Conservation (phyloP, 805 yeast genomes). For the Wickerhamiella dianesei region DNA sequence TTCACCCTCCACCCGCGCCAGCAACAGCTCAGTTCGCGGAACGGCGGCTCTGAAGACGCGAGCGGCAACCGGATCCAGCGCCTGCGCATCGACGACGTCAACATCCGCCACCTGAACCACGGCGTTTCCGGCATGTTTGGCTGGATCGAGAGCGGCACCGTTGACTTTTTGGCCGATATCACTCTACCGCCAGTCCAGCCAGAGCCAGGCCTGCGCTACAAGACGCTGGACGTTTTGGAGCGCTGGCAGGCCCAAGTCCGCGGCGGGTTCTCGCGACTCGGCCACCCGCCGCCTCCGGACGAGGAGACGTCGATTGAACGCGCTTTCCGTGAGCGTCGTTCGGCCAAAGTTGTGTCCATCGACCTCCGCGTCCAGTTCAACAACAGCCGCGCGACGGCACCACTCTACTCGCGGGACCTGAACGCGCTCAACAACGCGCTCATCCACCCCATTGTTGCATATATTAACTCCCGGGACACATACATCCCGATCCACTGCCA, state of each 20-base stretch:
- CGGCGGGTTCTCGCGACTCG: conserved; percentile 2
- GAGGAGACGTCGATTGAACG: conserved; percentile 23
- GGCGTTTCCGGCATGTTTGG: conserved; percentile 90
- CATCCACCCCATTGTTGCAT: conserved; percentile 88
- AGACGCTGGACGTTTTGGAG: conserved; percentile 28
- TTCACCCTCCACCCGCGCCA: conserved; percentile 82
- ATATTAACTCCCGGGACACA: conserved; percentile 80
- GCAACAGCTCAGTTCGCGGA: conserved; percentile 18
- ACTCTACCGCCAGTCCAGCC: conserved; percentile 56
- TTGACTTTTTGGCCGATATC: conserved; percentile 86
- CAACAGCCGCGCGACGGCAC: conserved; percentile 80
- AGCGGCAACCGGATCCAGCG: conserved; percentile 38
- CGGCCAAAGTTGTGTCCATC: conserved; percentile 51
- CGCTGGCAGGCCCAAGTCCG: conserved; percentile 26
- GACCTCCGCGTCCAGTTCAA: conserved; percentile 69
- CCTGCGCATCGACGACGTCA: conserved; percentile 70
- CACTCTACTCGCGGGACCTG: conserved; percentile 72
- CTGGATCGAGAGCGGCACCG: conserved; percentile 88
- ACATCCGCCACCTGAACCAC: conserved; percentile 76
- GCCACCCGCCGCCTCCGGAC: conserved; percentile 7
- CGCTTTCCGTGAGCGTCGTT: conserved; percentile 20
- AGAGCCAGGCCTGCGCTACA: conserved; percentile 30
- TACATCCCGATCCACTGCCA: conserved; percentile 78
- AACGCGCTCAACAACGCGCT: conserved; percentile 87
- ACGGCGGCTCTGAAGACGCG: conserved; percentile 11